Evolutionary conservation across 305 asterid genomes (phyloP).

Genomic region (Fraxinus sp.): DNA sequence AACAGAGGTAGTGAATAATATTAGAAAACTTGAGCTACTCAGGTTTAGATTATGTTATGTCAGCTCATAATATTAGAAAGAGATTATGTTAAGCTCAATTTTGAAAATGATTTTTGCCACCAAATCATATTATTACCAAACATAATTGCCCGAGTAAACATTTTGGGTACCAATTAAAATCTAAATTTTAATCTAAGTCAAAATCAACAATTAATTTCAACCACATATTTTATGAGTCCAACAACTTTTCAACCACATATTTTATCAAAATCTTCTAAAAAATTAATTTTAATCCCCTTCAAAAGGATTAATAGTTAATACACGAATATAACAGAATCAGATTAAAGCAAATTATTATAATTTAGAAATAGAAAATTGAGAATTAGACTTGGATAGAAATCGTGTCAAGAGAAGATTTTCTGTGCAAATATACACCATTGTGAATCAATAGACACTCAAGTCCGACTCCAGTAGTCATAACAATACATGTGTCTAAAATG

Average conservation of each 20-base stretch:
- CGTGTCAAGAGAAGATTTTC: background rate
- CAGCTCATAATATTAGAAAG: background rate
- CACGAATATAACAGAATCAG: background rate
- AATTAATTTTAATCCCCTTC: background rate
- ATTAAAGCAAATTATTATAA: too few species aligned
- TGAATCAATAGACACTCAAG: background rate
- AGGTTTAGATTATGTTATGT: background rate
- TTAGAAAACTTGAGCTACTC: background rate
- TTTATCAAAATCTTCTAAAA: too few species aligned
- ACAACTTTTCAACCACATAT: too few species aligned
- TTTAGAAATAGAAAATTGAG: background rate
- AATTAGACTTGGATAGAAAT: background rate
- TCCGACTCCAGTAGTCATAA: background rate
- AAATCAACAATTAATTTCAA: too few species aligned
- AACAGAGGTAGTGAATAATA: background rate
- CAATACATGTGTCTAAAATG: background rate
- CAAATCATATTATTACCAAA: background rate
- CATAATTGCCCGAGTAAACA: background rate
- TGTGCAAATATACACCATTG: background rate
- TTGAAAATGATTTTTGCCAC: background rate
- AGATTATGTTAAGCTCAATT: background rate
- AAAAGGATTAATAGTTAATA: background rate
- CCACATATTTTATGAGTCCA: too few species aligned
- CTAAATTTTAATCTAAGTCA: too few species aligned
- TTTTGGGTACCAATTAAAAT: background rate